phyloP scores from a whole-genome alignment of 2,329 filamentous ascomycete genomes.

The Ascochyta pisi region DNA sequence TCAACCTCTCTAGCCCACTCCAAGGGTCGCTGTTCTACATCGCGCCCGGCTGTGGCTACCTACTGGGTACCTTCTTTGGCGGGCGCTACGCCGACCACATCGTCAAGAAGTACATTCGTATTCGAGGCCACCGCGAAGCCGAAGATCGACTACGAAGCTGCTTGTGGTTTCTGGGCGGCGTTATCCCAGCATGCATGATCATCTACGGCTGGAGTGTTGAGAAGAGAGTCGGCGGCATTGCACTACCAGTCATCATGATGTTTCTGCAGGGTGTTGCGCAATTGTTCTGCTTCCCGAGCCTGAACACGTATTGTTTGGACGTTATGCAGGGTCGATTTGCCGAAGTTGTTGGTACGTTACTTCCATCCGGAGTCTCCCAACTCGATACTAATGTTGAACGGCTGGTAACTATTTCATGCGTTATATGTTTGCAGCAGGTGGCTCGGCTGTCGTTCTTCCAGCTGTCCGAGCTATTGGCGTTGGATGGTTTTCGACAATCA shows the following conservation, averaged over 20 bases:
- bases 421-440: constrained; percentile 76
- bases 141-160: constrained; percentile 69
- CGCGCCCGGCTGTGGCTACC: constrained; percentile 73
- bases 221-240: constrained; percentile 61
- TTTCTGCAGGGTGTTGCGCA: constrained; percentile 78
- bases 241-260: constrained; percentile 73
- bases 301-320: constrained; percentile 84
- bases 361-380: background rate
- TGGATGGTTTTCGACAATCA: constrained; percentile 81
- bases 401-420: constrained; percentile 81
- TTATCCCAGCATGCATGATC: constrained; percentile 69
- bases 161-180: constrained; percentile 62
- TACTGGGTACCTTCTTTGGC: constrained; percentile 73
- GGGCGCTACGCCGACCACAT: constrained; percentile 73
- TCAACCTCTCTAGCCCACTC: constrained; percentile 70
- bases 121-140: constrained; percentile 66
- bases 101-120: constrained; percentile 69
- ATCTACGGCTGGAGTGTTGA: constrained; percentile 72
- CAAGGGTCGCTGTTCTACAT: constrained; percentile 77
- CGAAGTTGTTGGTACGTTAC: constrained; percentile 66
- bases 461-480: constrained; percentile 77
- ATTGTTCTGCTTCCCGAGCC: constrained; percentile 75
- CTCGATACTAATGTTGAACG: constrained; percentile 13
- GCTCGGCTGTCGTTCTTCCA: constrained; percentile 75
- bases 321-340: constrained; percentile 75